phyloP scores from a whole-genome alignment of 148 eudicot species.

The Fagopyrum homotropicum region DNA sequence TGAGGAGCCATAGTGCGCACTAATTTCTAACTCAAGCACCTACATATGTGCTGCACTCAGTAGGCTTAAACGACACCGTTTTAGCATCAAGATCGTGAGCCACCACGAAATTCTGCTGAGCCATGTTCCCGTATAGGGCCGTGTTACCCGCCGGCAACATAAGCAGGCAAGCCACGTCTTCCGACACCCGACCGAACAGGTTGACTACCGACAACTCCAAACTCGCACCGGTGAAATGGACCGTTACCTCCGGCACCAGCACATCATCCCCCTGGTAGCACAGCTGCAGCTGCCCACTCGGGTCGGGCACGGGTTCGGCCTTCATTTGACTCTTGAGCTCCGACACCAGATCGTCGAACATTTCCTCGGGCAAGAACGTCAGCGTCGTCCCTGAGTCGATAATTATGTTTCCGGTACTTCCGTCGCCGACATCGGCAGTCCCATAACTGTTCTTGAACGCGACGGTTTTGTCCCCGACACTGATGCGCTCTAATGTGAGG shows the following conservation, averaged over 20 bases:
- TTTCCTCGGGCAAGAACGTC: conserved; percentile 27
- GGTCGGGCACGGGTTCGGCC: conserved; percentile 15
- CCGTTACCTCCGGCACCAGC: conserved; percentile 18
- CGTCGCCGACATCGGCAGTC: background rate
- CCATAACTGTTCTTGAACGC: background rate
- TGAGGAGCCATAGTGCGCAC: background rate
- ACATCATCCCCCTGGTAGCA: conserved; percentile 22
- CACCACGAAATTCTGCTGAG: conserved; percentile 36
- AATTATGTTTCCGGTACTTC: conserved; percentile 48
- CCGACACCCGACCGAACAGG: conserved; percentile 21
- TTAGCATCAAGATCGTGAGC: conserved; percentile 37
- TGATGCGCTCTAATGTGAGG: conserved; percentile 34
- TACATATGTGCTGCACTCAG: conserved; percentile 32
- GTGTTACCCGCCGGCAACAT: conserved; percentile 19
- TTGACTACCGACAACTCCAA: conserved; percentile 20
- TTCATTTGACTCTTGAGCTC: conserved; percentile 14
- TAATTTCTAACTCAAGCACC: background rate
- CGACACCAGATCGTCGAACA: conserved; percentile 11
- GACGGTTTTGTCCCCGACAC: conserved; percentile 18
- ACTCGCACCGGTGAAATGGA: conserved; percentile 38
- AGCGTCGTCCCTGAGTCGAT: conserved; percentile 74
- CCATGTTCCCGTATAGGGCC: conserved; percentile 36
- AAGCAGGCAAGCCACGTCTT: conserved; percentile 33
- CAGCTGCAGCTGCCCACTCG: conserved; percentile 16
- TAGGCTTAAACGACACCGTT: conserved; percentile 36